A percentile compares a stretch with the other conserved stretches of the same genome.
Conservation (phyloP, 208 protist species). For the Leishmania aethiopica region DNA sequence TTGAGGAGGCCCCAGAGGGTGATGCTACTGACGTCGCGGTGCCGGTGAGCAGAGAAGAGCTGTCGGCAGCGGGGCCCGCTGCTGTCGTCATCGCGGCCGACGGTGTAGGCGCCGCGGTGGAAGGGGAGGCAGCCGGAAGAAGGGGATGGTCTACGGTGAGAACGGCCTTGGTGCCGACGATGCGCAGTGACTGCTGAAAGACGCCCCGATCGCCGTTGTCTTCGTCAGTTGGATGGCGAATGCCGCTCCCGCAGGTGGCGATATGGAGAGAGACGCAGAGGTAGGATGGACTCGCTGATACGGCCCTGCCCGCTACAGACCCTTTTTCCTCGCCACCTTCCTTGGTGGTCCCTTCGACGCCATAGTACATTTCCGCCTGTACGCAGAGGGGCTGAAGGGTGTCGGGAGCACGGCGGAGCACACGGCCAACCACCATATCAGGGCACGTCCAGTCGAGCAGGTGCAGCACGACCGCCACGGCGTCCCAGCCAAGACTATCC, state of each 20-base stretch:
- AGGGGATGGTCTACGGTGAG: slow-evolving; percentile 21
- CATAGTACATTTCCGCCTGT: slow-evolving; percentile 33
- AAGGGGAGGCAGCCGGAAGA: slow-evolving; percentile 1
- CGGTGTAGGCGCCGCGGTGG: background rate
- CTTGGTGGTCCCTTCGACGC: slow-evolving; percentile 9
- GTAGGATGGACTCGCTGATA: slow-evolving; percentile 12
- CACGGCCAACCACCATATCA: slow-evolving; percentile 35
- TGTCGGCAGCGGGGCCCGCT: background rate
- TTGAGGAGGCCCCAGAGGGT: background rate
- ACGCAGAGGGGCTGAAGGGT: slow-evolving; percentile 14
- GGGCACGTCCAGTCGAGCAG: slow-evolving; percentile 36
- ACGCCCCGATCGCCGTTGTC: background rate
- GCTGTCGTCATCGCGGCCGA: background rate
- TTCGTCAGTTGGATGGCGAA: background rate
- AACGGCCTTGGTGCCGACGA: slow-evolving; percentile 23
- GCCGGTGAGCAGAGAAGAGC: background rate
- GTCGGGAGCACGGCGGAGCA: slow-evolving; percentile 11
- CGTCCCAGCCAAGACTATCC: slow-evolving; percentile 33
- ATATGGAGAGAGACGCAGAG: slow-evolving; percentile 27
- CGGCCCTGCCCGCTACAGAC: background rate
- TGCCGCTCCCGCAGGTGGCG: background rate
- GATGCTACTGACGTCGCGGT: background rate
- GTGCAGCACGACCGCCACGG: slow-evolving; percentile 28
- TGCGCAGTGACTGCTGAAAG: slow-evolving; percentile 29
- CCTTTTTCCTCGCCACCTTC: background rate